Percentiles rank a stretch among this genome's conserved stretches.
Conservation (phyloP, 306 rosid species). For the Elaeagnus macrophylla region DNA sequence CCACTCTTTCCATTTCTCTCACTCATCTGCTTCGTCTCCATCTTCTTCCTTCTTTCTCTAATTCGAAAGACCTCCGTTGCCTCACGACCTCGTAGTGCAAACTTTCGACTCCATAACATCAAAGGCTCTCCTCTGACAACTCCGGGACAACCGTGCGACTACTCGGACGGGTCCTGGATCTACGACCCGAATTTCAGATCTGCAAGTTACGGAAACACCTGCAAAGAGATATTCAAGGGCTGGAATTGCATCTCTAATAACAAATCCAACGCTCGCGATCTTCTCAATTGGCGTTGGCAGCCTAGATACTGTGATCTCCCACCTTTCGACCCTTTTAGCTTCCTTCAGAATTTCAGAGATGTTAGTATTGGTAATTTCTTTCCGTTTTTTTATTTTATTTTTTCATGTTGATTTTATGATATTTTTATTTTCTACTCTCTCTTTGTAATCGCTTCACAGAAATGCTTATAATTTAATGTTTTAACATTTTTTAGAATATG, state of each 20-base stretch:
- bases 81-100: slow-evolving; percentile 15
- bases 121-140: slow-evolving; percentile 6
- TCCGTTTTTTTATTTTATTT: no score
- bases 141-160: slow-evolving; percentile 39
- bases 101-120: slow-evolving; percentile 23
- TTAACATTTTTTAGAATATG: no score
- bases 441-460: no score
- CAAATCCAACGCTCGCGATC: slow-evolving; percentile 57
- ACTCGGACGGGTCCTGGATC: slow-evolving; percentile 59
- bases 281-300: slow-evolving; percentile 72
- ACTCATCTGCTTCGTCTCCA: slow-evolving; percentile 60
- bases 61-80: slow-evolving; percentile 35
- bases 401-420: no score
- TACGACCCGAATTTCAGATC: slow-evolving; percentile 20
- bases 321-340: slow-evolving; percentile 43
- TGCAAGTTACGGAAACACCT: slow-evolving; percentile 46
- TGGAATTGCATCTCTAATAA: slow-evolving; percentile 73
- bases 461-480: no score
- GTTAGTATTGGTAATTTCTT: slow-evolving; percentile 53
- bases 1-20: slow-evolving; percentile 78
- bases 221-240: slow-evolving; percentile 95
- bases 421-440: no score
- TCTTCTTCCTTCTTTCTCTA: slow-evolving; percentile 59
- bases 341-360: slow-evolving; percentile 41
- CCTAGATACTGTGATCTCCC: slow-evolving; percentile 56